These are phyloP conservation scores for Hysterium pulicare DNA, from an alignment of 2,329 filamentous ascomycete genomes.

Conservation along the genomic window DNA sequence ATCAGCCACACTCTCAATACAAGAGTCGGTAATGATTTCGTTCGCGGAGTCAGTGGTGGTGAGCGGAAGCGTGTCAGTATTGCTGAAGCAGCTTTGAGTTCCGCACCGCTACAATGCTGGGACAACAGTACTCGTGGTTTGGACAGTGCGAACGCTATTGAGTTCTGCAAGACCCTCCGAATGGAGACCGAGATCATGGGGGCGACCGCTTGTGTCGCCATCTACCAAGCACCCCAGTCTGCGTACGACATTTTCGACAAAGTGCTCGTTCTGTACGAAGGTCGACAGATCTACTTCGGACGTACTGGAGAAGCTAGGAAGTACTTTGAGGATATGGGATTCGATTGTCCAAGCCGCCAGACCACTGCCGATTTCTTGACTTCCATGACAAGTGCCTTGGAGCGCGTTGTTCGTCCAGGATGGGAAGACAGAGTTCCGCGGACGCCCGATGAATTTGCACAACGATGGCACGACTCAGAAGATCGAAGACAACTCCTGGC, in stretches of 20 bases:
- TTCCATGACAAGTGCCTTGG: conserved; percentile 59
- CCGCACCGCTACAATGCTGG: conserved; percentile 66
- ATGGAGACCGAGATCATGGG: conserved; percentile 65
- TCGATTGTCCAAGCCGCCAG: conserved; percentile 67
- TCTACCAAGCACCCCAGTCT: conserved; percentile 68
- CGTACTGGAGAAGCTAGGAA: conserved; percentile 58
- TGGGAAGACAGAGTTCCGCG: conserved; percentile 46
- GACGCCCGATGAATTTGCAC: conserved; percentile 50
- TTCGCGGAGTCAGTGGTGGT: conserved; percentile 71
- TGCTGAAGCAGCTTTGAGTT: conserved; percentile 69
- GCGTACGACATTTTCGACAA: conserved; percentile 71
- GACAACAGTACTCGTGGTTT: conserved; percentile 74
- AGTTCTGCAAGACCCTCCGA: conserved; percentile 69
- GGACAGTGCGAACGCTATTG: conserved; percentile 71
- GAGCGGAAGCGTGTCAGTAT: conserved; percentile 81
- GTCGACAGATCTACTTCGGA: conserved; percentile 71
- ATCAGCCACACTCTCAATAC: conserved; percentile 72
- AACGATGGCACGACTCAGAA: conserved; percentile 53
- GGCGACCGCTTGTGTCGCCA: conserved; percentile 66
- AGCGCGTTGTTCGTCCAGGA: conserved; percentile 45
- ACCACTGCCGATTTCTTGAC: conserved; percentile 76
- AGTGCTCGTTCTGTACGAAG: conserved; percentile 63
- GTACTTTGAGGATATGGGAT: conserved; percentile 71
- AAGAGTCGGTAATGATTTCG: conserved; percentile 69
- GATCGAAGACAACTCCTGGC: conserved; percentile 44